Percentiles rank a stretch among this genome's conserved stretches.
These are phyloP conservation scores for Sordaria brevicollis DNA, from an alignment of 495 filamentous ascomycete species.

Conservation along the genomic window DNA sequence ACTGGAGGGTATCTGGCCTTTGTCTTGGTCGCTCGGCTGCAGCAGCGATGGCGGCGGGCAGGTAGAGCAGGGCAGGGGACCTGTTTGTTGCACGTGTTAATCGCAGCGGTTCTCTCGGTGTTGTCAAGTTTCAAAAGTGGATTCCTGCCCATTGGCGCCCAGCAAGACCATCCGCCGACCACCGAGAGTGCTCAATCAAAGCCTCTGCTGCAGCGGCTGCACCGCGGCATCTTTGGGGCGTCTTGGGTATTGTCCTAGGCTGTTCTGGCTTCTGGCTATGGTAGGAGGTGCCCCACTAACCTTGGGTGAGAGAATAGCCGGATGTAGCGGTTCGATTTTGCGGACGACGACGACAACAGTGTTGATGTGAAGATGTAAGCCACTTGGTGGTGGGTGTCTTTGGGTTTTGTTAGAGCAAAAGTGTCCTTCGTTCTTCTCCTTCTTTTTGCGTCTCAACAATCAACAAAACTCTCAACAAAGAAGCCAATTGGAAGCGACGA, in stretches of 20 bases:
- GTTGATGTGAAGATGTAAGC: background rate
- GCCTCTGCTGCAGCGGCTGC: background rate
- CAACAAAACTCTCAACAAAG: background rate
- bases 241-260: background rate
- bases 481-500: background rate
- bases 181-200: background rate
- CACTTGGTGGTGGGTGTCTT: background rate
- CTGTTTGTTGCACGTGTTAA: background rate
- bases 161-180: background rate
- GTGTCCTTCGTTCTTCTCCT: background rate
- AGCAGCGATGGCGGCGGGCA: background rate
- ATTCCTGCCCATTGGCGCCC: background rate
- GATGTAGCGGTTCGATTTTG: background rate
- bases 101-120: background rate
- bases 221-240: background rate
- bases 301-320: background rate
- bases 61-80: background rate
- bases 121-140: background rate
- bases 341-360: background rate
- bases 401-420: background rate
- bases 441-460: background rate
- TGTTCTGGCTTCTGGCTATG: background rate
- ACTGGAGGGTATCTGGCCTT: background rate
- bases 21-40: background rate
- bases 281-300: background rate